Percentiles rank a stretch among this genome's conserved stretches.
These are phyloP conservation scores for Rosa rugosa DNA, from an alignment of 306 rosid species.

Conservation along the genomic window DNA sequence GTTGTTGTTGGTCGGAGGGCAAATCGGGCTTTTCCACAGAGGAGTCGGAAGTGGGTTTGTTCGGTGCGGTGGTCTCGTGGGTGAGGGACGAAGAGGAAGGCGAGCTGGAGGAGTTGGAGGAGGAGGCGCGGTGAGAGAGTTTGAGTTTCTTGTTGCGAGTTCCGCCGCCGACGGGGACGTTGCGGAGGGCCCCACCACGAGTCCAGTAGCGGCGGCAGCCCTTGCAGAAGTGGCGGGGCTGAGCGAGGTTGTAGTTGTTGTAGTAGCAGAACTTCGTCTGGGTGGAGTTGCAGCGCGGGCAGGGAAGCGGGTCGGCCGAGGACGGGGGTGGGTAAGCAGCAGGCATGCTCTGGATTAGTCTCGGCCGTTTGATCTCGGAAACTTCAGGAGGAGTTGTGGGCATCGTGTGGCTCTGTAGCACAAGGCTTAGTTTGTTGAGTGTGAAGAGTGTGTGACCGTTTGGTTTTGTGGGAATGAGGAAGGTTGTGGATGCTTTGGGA, in stretches of 20 bases:
- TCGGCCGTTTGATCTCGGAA: not conserved
- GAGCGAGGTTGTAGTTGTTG: slow-evolving; percentile 60
- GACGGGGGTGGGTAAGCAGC: slow-evolving; percentile 32
- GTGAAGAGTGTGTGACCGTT: not conserved
- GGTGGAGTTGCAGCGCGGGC: slow-evolving; percentile 55
- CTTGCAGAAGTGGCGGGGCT: slow-evolving; percentile 64
- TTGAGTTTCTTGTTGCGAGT: slow-evolving; percentile 47
- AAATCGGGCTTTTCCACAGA: not conserved
- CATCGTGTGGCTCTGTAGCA: not conserved
- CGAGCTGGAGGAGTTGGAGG: slow-evolving; percentile 20
- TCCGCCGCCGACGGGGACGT: slow-evolving; percentile 57
- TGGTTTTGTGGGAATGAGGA: not conserved
- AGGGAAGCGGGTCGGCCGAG: slow-evolving; percentile 35
- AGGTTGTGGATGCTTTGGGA: not conserved
- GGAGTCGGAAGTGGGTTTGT: slow-evolving; percentile 13
- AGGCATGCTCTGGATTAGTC: slow-evolving; percentile 9
- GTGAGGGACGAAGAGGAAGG: slow-evolving; percentile 30
- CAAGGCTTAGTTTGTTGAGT: not conserved
- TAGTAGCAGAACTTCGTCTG: slow-evolving; percentile 60
- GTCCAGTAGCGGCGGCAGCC: slow-evolving; percentile 66
- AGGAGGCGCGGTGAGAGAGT: slow-evolving; percentile 31
- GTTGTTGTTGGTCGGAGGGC: not conserved
- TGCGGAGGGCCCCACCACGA: slow-evolving; percentile 53
- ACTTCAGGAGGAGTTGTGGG: not conserved
- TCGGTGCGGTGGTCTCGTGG: slow-evolving; percentile 5